A percentile compares a stretch with the other conserved stretches of the same genome.
These are phyloP conservation scores for Aureobasidium sp. DNA, from an alignment of 2,329 filamentous ascomycete species.

Conservation along the genomic window DNA sequence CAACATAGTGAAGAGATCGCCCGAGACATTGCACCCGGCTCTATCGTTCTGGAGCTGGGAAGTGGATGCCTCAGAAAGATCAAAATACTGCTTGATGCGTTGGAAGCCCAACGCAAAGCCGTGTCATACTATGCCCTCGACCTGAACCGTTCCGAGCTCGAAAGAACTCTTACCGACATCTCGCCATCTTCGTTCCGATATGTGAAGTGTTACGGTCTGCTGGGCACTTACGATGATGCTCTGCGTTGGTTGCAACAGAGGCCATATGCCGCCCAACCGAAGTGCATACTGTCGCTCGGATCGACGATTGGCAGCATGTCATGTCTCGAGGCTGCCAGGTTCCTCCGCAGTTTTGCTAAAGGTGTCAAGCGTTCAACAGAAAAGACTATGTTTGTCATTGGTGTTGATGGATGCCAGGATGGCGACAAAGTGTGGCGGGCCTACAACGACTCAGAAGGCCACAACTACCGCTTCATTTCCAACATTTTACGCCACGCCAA, in stretches of 20 bases:
- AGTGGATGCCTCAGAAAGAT: slow-evolving; percentile 11
- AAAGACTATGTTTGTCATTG: neutral
- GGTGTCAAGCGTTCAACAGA: neutral
- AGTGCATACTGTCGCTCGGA: slow-evolving; percentile 3
- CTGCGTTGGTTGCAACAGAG: neutral
- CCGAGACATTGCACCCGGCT: neutral
- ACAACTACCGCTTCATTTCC: slow-evolving; percentile 12
- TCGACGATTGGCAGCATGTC: slow-evolving; percentile 1
- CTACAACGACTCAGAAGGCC: neutral
- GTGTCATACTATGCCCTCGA: slow-evolving; percentile 14
- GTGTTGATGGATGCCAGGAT: slow-evolving; percentile 12
- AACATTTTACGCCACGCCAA: slow-evolving; percentile 8
- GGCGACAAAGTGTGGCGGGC: slow-evolving; percentile 1
- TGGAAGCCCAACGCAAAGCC: neutral
- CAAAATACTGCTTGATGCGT: slow-evolving; percentile 7
- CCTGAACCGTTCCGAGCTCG: neutral
- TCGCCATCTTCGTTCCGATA: slow-evolving; percentile 1
- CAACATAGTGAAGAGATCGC: slow-evolving; percentile 2
- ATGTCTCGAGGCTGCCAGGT: neutral
- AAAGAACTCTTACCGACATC: neutral
- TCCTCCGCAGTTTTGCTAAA: neutral
- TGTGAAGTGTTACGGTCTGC: slow-evolving; percentile 3
- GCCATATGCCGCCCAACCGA: neutral
- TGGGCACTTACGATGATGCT: slow-evolving; percentile 8
- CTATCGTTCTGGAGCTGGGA: slow-evolving; percentile 1